Evolutionary conservation across 2,329 filamentous ascomycete genomes (phyloP), one percentile per base, ranked within the genome.

Genomic region (Pseudodiploospora longispora): DNA sequence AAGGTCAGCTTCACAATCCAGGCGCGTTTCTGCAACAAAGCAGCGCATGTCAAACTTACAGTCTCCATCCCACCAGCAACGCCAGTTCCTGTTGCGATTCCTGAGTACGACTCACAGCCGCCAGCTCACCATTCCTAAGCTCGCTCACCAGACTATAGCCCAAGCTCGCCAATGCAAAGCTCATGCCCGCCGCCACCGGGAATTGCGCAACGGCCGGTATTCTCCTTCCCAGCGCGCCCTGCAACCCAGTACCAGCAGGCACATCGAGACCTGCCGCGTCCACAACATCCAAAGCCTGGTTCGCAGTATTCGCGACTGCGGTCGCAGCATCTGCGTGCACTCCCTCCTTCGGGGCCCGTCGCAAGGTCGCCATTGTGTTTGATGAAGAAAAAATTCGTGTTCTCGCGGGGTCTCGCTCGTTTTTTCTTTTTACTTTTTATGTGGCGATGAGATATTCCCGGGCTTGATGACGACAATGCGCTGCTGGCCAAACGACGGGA

Each of bases 111-210:
- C 80, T 84, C 47, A 91, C 74, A 28, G 69, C 67, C 1, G 80
- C 80, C 35, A 95, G 68, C 61, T 90, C 82, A 6, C 75, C 78
- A 10, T 74, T 70, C 5, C 78, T 80, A 49, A 79, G 72, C 33
- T 76, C 71, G 39, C 78, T 72, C 6, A 78, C 69, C 42, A 83
- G 59, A 38, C 79, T 78, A 62, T 85, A 85, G 6, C 86, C 73
- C 12, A 81, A 55, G 10, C 77, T 73, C 50, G 81, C 84, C 46
- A 88, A 65, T 30, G 71, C 67, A 46, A 90, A 70, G 63, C 73
- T 80, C 52, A 80, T 58, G 19, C 71, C 56, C 7, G 72, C 68
- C 19, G 74, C 65, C 4, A 80, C 63, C 6, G 74, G 75, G 52
- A 81, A 79, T 46, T 71, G 69, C n/a, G 72, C 50, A 9, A 58